phyloP scores from a whole-genome alignment of 768 basidiomycete species.

The Polyporus arcularius region DNA sequence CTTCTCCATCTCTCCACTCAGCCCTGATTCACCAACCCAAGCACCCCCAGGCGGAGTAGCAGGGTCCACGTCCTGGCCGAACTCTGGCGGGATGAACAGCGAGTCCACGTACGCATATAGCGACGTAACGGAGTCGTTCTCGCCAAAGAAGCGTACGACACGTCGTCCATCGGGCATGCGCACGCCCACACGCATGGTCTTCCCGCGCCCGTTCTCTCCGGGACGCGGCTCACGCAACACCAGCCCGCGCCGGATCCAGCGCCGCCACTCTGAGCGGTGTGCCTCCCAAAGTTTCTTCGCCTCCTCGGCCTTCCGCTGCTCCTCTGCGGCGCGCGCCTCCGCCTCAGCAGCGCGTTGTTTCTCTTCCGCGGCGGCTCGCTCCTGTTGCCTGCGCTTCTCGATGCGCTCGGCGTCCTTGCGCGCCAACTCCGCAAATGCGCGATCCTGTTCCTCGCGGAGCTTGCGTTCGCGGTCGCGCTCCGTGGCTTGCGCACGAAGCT shows the following conservation, averaged over 20 bases:
- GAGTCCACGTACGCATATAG: slow-evolving; percentile 78
- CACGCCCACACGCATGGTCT: slow-evolving; percentile 55
- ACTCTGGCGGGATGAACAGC: slow-evolving; percentile 48
- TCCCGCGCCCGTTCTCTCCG: slow-evolving; percentile 32
- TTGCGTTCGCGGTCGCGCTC: slow-evolving; percentile 43
- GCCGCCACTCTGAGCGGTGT: slow-evolving; percentile 53
- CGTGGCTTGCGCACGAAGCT: slow-evolving; percentile 55
- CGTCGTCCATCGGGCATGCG: slow-evolving; percentile 54
- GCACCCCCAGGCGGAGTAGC: slow-evolving; percentile 39
- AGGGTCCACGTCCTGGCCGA: slow-evolving; percentile 44
- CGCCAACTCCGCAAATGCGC: slow-evolving; percentile 69
- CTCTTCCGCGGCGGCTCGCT: slow-evolving; percentile 44
- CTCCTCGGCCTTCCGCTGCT: slow-evolving; percentile 27
- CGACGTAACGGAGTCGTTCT: slow-evolving; percentile 51
- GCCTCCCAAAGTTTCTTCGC: slow-evolving; percentile 24
- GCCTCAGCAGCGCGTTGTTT: slow-evolving; percentile 37
- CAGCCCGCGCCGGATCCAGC: slow-evolving; percentile 56
- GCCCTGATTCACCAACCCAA: slow-evolving; percentile 32
- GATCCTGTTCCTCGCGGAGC: slow-evolving; percentile 80
- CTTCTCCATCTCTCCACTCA: slow-evolving; percentile 36
- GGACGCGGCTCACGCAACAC: slow-evolving; percentile 37
- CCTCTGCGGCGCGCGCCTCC: slow-evolving; percentile 40
- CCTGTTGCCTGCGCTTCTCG: slow-evolving; percentile 52
- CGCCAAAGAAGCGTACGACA: slow-evolving; percentile 56
- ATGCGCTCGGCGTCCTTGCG: slow-evolving; percentile 70